Base-by-base conservation (phyloP, 148 eudicot genomes). In the Cornus suecica region DNA sequence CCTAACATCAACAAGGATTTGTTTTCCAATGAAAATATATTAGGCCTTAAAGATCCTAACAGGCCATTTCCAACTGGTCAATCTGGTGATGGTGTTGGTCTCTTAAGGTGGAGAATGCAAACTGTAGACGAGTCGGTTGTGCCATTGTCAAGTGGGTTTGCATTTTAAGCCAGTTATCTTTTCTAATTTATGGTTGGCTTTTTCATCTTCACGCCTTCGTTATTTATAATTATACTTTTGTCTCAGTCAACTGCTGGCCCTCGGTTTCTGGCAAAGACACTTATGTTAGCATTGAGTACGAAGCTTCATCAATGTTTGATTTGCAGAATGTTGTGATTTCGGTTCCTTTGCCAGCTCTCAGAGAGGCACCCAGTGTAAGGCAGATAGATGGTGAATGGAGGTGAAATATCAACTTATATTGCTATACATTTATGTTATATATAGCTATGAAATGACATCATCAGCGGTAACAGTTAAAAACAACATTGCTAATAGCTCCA, bases 341-440 rank as follows among this genome's bases (percentile, higher is more conserved):
- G n/a, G 91, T 95, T 25, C 99, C 99, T 77, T 94, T 95, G 65
- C 99, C 99, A 30, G 97, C 99, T 70, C 93, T 95, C 79, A 87
- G 99, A 76, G 99, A 95, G 61, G 87, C 94, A 54, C 99, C 99
- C 66, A 91, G 76, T 80, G 97, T 95, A 68, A 88, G 70, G 61
- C 94, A 95, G 82, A 86, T 91, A 70, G 97, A 95, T 81, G 99
- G 99, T 54, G 99, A 95, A 65, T 95, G 97, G 97, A 92, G 94
- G 99, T 92, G 48, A 85, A 74, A 27, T 24, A 27, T 42, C 26
- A 22, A 56, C 63, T 41, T 74, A 26, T 42, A 10, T 68, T 32
- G 23, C 54, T 13, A 48, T 48, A 9, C 34, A 16, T 16, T 72
- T 14, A 9, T 3, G 54, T 34, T 16, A 2, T 10, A 16, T 18